Conservation (phyloP, 805 yeast genomes). For the Candida qinlingensis region DNA sequence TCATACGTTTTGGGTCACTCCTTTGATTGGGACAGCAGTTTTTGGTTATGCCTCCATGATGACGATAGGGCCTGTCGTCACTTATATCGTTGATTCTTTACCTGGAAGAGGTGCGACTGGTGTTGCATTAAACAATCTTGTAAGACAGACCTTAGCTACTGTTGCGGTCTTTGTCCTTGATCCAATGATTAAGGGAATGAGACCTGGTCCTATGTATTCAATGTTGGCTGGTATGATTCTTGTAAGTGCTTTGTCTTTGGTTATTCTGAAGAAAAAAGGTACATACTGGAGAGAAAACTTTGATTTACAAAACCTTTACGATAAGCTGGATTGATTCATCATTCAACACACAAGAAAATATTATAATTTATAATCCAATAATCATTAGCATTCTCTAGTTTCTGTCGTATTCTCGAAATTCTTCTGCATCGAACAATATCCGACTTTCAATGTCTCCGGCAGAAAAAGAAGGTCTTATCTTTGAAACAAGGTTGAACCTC, state of each 20-base stretch:
- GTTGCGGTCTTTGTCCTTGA: conserved; percentile 70
- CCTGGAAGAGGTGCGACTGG: conserved; percentile 91
- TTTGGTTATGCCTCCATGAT: conserved; percentile 84
- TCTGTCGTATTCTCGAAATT: no score
- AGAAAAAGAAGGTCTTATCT: no score
- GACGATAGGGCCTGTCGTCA: conserved; percentile 73
- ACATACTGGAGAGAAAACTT: conserved; percentile 56
- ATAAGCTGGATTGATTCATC: conserved; percentile 26
- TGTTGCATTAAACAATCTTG: conserved; percentile 73
- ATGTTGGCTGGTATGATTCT: conserved; percentile 58
- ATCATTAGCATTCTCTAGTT: no score
- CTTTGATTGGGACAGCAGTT: conserved; percentile 73
- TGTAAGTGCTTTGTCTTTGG: conserved; percentile 36
- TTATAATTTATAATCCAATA: no score
- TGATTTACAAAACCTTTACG: conserved; percentile 54
- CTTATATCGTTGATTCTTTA: conserved; percentile 76
- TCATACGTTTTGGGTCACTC: conserved; percentile 68
- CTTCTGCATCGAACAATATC: no score
- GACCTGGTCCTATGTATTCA: conserved; percentile 64
- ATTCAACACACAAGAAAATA: no score
- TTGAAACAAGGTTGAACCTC: no score
- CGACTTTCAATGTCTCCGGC: no score
- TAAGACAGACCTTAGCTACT: conserved; percentile 71
- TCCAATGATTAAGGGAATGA: conserved; percentile 62
- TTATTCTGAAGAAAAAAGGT: conserved; percentile 49